Evolutionary conservation across 2,329 filamentous ascomycete genomes (phyloP).

Genomic region (Exophiala calicioides): DNA sequence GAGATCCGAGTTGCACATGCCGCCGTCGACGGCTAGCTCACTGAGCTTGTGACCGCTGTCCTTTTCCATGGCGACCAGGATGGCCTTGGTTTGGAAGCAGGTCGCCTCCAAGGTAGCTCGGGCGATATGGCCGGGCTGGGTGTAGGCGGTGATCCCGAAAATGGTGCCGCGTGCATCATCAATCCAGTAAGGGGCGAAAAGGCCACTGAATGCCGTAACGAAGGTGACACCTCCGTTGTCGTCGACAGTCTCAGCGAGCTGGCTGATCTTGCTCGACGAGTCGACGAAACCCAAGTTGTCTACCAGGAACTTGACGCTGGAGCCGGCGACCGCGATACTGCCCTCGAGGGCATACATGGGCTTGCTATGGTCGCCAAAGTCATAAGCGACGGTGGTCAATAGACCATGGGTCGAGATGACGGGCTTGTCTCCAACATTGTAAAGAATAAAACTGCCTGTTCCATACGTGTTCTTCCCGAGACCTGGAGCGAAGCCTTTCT

Average conservation of each 20-base stretch:
- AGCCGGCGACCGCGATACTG: slow-evolving; percentile 78
- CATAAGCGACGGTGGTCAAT: slow-evolving; percentile 82
- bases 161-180: slow-evolving; percentile 88
- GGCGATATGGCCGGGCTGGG: slow-evolving; percentile 80
- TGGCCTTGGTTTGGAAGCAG: slow-evolving; percentile 90
- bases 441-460: slow-evolving; percentile 84
- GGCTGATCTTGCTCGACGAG: slow-evolving; percentile 63
- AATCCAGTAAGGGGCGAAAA: slow-evolving; percentile 94
- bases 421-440: slow-evolving; percentile 82
- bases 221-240: slow-evolving; percentile 84
- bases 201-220: slow-evolving; percentile 85
- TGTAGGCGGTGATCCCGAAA: slow-evolving; percentile 83
- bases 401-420: slow-evolving; percentile 83
- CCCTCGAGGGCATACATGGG: slow-evolving; percentile 81
- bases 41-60: slow-evolving; percentile 76
- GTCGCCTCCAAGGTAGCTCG: slow-evolving; percentile 87
- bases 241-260: slow-evolving; percentile 63
- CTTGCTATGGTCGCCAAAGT: slow-evolving; percentile 69
- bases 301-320: slow-evolving; percentile 74
- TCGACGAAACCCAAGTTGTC: slow-evolving; percentile 66
- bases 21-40: slow-evolving; percentile 80
- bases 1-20: slow-evolving; percentile 83
- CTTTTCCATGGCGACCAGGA: slow-evolving; percentile 86
- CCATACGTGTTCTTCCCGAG: slow-evolving; percentile 90
- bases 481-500: slow-evolving; percentile 79